Percentiles rank a stretch among this genome's conserved stretches.
Evolutionary conservation across 2,329 filamentous ascomycete species (phyloP).

Genomic region (Penicillium paneum): DNA sequence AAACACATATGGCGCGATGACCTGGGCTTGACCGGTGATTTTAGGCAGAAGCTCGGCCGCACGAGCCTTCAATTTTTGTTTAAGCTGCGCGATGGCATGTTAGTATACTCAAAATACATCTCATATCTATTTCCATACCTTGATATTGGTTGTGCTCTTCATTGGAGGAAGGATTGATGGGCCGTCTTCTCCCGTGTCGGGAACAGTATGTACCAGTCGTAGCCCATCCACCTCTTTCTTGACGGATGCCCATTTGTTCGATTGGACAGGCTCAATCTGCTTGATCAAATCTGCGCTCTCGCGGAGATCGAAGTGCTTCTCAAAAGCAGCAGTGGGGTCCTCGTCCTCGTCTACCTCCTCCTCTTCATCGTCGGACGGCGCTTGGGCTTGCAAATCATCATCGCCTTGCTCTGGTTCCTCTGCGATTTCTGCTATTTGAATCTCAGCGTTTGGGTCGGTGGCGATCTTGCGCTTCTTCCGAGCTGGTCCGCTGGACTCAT

Average conservation of each 20-base stretch:
- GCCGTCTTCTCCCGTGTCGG: conserved; percentile 27
- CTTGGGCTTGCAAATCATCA: conserved; percentile 48
- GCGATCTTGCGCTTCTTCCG: conserved; percentile 55
- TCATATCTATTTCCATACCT: conserved; percentile 26
- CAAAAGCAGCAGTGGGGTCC: conserved; percentile 66
- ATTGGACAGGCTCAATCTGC: conserved; percentile 47
- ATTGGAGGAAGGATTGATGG: conserved; percentile 28
- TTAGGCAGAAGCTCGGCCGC: conserved; percentile 53
- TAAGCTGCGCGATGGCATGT: conserved; percentile 56
- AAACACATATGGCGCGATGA: conserved; percentile 70
- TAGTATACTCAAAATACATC: not conserved
- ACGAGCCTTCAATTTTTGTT: conserved; percentile 63
- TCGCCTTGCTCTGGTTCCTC: conserved; percentile 35
- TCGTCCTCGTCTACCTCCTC: conserved; percentile 38
- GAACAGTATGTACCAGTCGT: conserved; percentile 31
- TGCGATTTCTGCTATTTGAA: conserved; percentile 21
- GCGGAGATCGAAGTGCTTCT: conserved; percentile 70
- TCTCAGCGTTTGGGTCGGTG: conserved; percentile 26
- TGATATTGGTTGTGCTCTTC: conserved; percentile 35
- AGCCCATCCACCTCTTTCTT: conserved; percentile 38
- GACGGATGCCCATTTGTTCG: conserved; percentile 49
- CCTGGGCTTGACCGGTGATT: conserved; percentile 62
- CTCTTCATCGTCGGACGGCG: conserved; percentile 45
- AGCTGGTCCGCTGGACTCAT: conserved; percentile 44
- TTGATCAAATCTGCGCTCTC: conserved; percentile 59